Evolutionary conservation across 2,329 filamentous ascomycete genomes (phyloP).

Genomic region (Drechslerella dactyloides): DNA sequence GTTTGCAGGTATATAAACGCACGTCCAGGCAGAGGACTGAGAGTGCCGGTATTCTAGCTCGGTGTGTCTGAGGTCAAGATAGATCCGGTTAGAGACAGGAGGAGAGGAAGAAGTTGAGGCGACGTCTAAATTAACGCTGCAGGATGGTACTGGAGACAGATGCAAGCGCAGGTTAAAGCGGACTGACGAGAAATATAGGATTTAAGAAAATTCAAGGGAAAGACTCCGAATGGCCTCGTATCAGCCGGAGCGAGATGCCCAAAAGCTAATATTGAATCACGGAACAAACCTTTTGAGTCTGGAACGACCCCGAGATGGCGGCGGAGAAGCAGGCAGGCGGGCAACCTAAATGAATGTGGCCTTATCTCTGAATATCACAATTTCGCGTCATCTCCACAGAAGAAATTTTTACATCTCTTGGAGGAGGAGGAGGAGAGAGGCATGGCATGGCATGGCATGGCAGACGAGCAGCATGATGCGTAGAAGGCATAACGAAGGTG

Average conservation of each 20-base stretch:
- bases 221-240: slow-evolving; percentile 45
- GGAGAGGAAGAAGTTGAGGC: slow-evolving; percentile 17
- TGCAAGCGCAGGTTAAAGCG: slow-evolving; percentile 19
- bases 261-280: slow-evolving; percentile 35
- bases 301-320: slow-evolving; percentile 10
- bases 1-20: background rate
- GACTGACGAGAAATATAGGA: slow-evolving; percentile 35
- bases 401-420: slow-evolving; percentile 25
- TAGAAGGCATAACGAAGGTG: background rate
- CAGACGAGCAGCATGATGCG: background rate
- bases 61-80: slow-evolving; percentile 26
- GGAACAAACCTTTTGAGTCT: slow-evolving; percentile 34
- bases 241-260: slow-evolving; percentile 35
- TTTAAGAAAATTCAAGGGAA: slow-evolving; percentile 42
- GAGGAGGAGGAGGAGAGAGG: background rate
- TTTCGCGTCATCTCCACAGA: slow-evolving; percentile 40
- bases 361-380: slow-evolving; percentile 47
- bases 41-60: background rate
- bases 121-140: slow-evolving; percentile 7
- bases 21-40: background rate
- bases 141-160: no score
- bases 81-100: slow-evolving; percentile 13
- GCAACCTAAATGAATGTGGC: slow-evolving; percentile 40
- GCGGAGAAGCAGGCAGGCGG: background rate
- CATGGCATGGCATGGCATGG: background rate